Conservation (phyloP, 257 asterid species). For the Solanum chaucha region DNA sequence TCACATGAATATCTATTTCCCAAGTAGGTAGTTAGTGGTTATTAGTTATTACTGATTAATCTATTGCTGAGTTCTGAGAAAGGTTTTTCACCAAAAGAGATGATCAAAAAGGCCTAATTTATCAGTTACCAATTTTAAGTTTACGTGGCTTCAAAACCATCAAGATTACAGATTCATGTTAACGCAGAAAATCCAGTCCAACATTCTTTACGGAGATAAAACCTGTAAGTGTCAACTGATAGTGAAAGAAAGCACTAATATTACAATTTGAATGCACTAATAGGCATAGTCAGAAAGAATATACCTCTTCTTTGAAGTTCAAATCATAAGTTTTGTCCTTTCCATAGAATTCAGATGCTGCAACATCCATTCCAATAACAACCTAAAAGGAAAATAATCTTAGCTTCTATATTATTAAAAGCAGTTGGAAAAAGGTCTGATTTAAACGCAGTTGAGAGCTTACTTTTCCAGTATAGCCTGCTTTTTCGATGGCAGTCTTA, state of each 20-base stretch:
- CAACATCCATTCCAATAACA: conserved; percentile 98
- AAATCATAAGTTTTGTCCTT: conserved; percentile 65
- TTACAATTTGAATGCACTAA: neutral
- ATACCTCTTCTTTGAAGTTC: conserved; percentile 96
- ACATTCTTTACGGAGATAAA: neutral
- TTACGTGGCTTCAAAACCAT: neutral
- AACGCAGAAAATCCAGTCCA: neutral
- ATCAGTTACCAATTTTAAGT: neutral
- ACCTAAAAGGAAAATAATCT: conserved; percentile 32
- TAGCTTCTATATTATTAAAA: neutral
- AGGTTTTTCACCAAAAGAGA: neutral
- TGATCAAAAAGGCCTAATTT: neutral
- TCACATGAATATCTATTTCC: neutral
- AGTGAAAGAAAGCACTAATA: neutral
- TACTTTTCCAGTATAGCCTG: conserved; percentile 83
- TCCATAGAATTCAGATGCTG: conserved; percentile 95
- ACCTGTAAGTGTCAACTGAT: neutral
- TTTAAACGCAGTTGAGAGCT: conserved; percentile 4
- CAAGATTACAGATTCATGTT: neutral
- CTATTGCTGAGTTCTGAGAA: neutral
- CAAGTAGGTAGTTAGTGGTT: neutral
- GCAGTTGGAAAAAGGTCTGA: neutral
- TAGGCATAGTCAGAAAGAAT: neutral
- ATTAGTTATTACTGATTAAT: neutral
- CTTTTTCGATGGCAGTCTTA: conserved; percentile 38